Percentiles rank a stretch among this genome's conserved stretches.
Conservation (phyloP, 192 early-diverging fungal genomes). For the Thamnidium elegans region DNA sequence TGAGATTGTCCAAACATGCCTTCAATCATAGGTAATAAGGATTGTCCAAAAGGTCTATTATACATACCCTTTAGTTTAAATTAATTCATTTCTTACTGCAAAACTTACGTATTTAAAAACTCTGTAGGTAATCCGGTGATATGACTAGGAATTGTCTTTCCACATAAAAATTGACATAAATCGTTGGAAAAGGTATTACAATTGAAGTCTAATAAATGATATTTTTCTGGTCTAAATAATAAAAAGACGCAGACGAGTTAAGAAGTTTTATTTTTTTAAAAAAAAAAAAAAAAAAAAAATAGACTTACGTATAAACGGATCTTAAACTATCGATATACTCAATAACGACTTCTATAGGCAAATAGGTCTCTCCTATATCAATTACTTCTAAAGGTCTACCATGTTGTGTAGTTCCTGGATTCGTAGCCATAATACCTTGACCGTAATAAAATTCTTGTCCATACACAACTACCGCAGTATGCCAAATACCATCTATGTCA, state of each 20-base stretch:
- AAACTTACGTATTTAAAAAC: slow-evolving; percentile 52
- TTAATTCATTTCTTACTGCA: too few relatives aligned
- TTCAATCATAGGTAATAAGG: slow-evolving; percentile 66
- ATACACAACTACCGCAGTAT: slow-evolving; percentile 75
- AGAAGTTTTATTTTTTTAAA: too few relatives aligned
- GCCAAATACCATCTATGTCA: slow-evolving; percentile 60
- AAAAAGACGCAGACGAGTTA: neutral
- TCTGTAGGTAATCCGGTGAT: slow-evolving; percentile 75
- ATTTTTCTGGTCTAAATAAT: slow-evolving; percentile 55
- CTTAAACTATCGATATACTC: slow-evolving; percentile 70
- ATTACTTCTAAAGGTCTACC: slow-evolving; percentile 65
- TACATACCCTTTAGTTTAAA: slow-evolving; percentile 2
- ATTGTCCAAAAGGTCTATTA: slow-evolving; percentile 57
- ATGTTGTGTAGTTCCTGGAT: slow-evolving; percentile 55
- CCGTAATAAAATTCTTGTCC: slow-evolving; percentile 79
- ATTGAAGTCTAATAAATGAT: slow-evolving; percentile 87
- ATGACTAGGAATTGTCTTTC: slow-evolving; percentile 65
- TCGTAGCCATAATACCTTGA: slow-evolving; percentile 59
- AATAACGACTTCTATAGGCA: slow-evolving; percentile 65
- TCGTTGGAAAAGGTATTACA: slow-evolving; percentile 82
- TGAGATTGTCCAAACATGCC: slow-evolving; percentile 57
- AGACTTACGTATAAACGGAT: slow-evolving; percentile 42
- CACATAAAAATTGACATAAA: slow-evolving; percentile 78
- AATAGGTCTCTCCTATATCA: slow-evolving; percentile 75
- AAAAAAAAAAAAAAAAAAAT: too few relatives aligned